phyloP scores from a whole-genome alignment of 164 flowering plant species.

The Tetracentron sinense region DNA sequence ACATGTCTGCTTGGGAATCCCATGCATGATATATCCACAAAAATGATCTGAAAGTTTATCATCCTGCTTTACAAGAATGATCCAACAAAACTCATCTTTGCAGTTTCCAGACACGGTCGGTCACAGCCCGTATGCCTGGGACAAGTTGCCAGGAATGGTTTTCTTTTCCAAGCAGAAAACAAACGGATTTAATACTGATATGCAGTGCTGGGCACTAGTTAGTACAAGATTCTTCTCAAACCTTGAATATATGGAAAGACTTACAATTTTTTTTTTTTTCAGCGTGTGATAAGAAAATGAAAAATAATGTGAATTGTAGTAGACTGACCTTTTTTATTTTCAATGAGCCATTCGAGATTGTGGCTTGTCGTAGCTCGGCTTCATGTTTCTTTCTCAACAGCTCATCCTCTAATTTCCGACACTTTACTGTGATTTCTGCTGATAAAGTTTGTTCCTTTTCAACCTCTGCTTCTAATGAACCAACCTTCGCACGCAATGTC shows the following conservation, averaged over 20 bases:
- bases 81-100: no score
- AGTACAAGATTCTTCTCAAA: no score
- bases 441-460: constrained; percentile 49
- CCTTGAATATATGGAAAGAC: background rate
- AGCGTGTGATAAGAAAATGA: background rate
- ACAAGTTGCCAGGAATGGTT: no score
- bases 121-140: no score
- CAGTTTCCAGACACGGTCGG: no score
- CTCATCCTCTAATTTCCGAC: constrained; percentile 51
- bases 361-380: constrained; percentile 28
- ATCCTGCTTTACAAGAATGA: no score
- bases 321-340: constrained; percentile 63
- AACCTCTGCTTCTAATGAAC: constrained; percentile 41
- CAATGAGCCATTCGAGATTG: constrained; percentile 32
- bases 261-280: background rate
- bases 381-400: constrained; percentile 38
- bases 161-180: no score
- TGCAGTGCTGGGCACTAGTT: no score
- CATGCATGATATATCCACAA: no score
- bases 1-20: no score
- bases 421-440: constrained; percentile 34
- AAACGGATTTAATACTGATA: no score
- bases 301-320: background rate
- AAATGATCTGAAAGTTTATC: no score
- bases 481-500: constrained; percentile 39